phyloP scores from a whole-genome alignment of 257 asterid genomes.

The Capsicum pubescens region DNA sequence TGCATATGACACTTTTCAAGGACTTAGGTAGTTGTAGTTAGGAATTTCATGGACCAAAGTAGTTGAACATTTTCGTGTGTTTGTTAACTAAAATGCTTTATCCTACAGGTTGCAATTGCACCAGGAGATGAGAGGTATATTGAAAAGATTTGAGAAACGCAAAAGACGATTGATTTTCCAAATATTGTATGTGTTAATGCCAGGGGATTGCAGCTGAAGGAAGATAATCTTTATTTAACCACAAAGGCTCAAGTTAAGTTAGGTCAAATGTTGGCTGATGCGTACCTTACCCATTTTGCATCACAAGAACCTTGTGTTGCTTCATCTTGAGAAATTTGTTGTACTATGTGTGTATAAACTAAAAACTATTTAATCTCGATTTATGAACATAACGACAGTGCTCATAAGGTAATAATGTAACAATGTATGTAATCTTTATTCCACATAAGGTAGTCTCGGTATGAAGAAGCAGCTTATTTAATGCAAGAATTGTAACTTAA shows the following conservation, averaged over 20 bases:
- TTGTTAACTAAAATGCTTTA: not conserved
- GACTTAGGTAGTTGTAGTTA: not conserved
- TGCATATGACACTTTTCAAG: not conserved
- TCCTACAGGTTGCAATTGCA: constrained; percentile 66
- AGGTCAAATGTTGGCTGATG: constrained; percentile 61
- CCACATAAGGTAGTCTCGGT: too few species aligned
- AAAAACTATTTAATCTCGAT: not conserved
- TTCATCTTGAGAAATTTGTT: constrained; percentile 10
- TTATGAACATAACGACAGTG: not conserved
- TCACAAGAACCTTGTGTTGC: constrained; percentile 19
- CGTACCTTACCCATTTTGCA: constrained; percentile 52
- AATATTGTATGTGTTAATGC: constrained; percentile 74
- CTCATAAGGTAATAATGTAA: not conserved
- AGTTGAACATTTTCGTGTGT: not conserved
- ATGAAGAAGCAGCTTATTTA: too few species aligned
- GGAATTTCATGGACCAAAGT: not conserved
- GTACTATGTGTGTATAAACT: not conserved
- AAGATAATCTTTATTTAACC: constrained; percentile 71
- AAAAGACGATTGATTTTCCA: constrained; percentile 55
- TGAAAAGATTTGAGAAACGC: constrained; percentile 65
- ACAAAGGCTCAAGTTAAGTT: constrained; percentile 71
- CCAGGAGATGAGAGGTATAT: constrained; percentile 56
- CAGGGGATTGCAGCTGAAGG: constrained; percentile 63
- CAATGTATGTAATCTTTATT: too few species aligned
- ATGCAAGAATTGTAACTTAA: too few species aligned